A percentile compares a stretch with the other conserved stretches of the same genome.
Conservation (phyloP, 257 asterid genomes). For the Solanum paucissectum region DNA sequence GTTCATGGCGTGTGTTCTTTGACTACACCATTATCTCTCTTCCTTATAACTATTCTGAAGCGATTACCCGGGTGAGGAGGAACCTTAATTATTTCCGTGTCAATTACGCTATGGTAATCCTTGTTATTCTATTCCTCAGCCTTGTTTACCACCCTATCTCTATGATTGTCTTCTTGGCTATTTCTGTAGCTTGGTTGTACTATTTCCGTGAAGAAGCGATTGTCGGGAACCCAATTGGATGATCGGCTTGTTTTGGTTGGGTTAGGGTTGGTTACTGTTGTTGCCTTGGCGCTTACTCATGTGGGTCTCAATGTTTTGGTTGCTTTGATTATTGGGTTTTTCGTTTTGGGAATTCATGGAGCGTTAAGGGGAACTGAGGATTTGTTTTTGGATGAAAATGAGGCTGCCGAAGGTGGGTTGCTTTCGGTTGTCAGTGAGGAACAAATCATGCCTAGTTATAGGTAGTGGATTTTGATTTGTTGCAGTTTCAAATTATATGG, state of each 20-base stretch:
- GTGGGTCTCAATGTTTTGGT: conserved; percentile 67
- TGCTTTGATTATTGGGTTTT: conserved; percentile 49
- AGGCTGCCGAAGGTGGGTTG: conserved; percentile 67
- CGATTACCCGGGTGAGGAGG: conserved; percentile 54
- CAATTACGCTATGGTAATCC: conserved; percentile 57
- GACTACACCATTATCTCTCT: conserved; percentile 38
- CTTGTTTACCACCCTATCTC: conserved; percentile 76
- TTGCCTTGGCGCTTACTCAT: conserved; percentile 50
- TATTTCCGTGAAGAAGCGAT: conserved; percentile 60
- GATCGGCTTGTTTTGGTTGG: conserved; percentile 49
- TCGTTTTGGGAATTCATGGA: conserved; percentile 45
- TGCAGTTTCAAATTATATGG: neutral
- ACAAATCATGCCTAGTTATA: conserved; percentile 1
- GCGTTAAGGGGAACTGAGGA: conserved; percentile 57
- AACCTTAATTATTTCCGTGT: conserved; percentile 67
- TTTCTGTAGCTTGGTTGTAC: conserved; percentile 46
- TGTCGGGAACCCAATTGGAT: conserved; percentile 27
- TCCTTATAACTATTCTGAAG: conserved; percentile 51
- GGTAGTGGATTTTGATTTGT: neutral
- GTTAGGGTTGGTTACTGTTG: conserved; percentile 52
- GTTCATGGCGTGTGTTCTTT: conserved; percentile 63
- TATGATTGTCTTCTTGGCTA: conserved; percentile 55
- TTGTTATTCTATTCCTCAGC: conserved; percentile 57
- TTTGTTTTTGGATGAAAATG: conserved; percentile 66
- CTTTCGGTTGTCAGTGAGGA: conserved; percentile 52